A percentile compares a stretch with the other conserved stretches of the same genome.
Evolutionary conservation across 139 green algal species (phyloP).

Genomic region (Chlamydomonas urium): DNA sequence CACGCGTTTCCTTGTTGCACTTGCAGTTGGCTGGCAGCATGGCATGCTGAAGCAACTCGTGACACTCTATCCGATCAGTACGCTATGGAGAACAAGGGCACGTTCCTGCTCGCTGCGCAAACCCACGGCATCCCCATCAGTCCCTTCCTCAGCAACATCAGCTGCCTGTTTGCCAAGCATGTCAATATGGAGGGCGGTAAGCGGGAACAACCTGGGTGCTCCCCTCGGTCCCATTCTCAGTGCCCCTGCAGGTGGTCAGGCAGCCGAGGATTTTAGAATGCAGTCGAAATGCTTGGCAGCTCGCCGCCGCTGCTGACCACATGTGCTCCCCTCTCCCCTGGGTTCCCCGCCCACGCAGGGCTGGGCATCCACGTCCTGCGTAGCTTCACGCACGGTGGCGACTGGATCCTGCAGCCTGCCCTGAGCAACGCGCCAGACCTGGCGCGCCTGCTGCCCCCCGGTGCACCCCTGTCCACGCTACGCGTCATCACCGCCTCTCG

Average conservation of each 20-base stretch:
- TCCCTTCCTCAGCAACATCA: constrained; percentile 11
- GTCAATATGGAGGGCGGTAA: constrained; percentile 27
- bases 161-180: constrained; percentile 33
- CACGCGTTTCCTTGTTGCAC: too few species aligned
- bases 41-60: constrained; percentile 15
- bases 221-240: neutral
- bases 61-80: neutral
- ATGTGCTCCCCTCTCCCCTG: too few species aligned
- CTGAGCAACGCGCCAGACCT: constrained; percentile 22
- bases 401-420: constrained; percentile 31
- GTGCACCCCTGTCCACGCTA: constrained; percentile 31
- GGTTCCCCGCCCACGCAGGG: too few species aligned
- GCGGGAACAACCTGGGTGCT: too few species aligned
- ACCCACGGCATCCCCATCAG: constrained; percentile 22
- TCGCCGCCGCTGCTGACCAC: too few species aligned
- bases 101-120: constrained; percentile 26
- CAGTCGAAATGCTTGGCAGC: too few species aligned
- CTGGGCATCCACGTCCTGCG: constrained; percentile 33
- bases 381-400: constrained; percentile 28
- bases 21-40: constrained; percentile 8
- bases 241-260: too few species aligned
- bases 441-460: constrained; percentile 20
- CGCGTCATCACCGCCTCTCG: constrained; percentile 23
- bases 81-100: constrained; percentile 21
- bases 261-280: too few species aligned